A percentile compares a stretch with the other conserved stretches of the same genome.
Conservation (phyloP, 192 early-diverging fungal genomes). For the Pilaira anomala region DNA sequence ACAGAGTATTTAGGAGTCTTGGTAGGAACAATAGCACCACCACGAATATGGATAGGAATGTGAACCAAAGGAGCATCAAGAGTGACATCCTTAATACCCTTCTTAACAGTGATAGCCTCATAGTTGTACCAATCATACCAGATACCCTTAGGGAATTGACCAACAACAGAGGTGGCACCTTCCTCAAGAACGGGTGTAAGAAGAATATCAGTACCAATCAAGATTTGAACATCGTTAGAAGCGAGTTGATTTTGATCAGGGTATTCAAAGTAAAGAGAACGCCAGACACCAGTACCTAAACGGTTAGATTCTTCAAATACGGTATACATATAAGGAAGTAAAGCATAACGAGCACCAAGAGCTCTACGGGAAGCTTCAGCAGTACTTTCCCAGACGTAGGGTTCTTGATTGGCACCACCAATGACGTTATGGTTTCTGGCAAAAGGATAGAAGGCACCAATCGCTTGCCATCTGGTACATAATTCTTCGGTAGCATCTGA, state of each 20-base stretch:
- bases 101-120: slow-evolving; percentile 22
- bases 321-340: slow-evolving; percentile 66
- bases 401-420: slow-evolving; percentile 50
- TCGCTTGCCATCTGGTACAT: slow-evolving; percentile 60
- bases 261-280: slow-evolving; percentile 55
- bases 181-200: slow-evolving; percentile 56
- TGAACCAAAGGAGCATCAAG: slow-evolving; percentile 51
- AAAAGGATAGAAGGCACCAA: slow-evolving; percentile 48
- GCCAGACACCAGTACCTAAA: slow-evolving; percentile 52
- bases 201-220: slow-evolving; percentile 56
- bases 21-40: slow-evolving; percentile 54
- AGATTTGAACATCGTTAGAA: slow-evolving; percentile 56
- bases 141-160: slow-evolving; percentile 56
- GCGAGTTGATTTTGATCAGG: slow-evolving; percentile 29
- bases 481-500: slow-evolving; percentile 57
- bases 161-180: slow-evolving; percentile 48
- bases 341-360: slow-evolving; percentile 51
- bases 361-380: slow-evolving; percentile 53
- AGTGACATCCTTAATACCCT: slow-evolving; percentile 23
- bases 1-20: slow-evolving; percentile 51
- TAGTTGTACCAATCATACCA: slow-evolving; percentile 64
- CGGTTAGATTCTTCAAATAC: slow-evolving; percentile 44
- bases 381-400: slow-evolving; percentile 55
- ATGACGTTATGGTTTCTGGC: slow-evolving; percentile 62
- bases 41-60: slow-evolving; percentile 59